Conservation (phyloP, 2,329 filamentous ascomycete species). For the Aspergillus neotritici region DNA sequence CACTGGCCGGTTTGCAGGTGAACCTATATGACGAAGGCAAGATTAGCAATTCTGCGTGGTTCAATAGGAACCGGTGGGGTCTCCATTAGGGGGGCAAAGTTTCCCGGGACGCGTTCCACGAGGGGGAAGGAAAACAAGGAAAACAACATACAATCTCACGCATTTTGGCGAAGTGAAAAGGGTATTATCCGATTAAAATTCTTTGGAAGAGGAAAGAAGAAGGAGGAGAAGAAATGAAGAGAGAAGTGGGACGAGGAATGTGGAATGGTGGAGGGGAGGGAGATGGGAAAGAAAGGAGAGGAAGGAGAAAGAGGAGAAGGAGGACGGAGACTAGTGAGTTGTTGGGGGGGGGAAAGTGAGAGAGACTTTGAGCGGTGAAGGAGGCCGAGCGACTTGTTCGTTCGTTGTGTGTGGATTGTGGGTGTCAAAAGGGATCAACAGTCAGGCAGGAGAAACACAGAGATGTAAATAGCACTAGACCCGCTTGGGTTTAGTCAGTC, state of each 20-base stretch:
- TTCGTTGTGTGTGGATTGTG: constrained; percentile 19
- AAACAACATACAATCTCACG: constrained; percentile 63
- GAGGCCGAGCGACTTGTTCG: neutral
- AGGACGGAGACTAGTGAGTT: constrained; percentile 18
- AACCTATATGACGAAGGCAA: constrained; percentile 62
- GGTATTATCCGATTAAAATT: constrained; percentile 9
- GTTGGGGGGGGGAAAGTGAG: constrained; percentile 14
- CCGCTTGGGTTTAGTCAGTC: constrained; percentile 5
- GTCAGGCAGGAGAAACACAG: constrained; percentile 1
- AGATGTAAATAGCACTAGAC: constrained; percentile 1
- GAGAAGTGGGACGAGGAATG: constrained; percentile 11
- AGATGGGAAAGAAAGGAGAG: constrained; percentile 20
- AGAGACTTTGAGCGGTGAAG: constrained; percentile 26
- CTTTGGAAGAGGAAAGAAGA: constrained; percentile 12
- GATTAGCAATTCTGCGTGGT: constrained; percentile 23
- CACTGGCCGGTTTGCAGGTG: constrained; percentile 99
- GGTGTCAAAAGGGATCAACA: constrained; percentile 7
- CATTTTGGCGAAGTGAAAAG: constrained; percentile 50
- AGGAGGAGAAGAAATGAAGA: constrained; percentile 8
- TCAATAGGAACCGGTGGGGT: constrained; percentile 28
- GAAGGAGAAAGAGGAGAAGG: constrained; percentile 18
- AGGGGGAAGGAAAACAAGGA: constrained; percentile 10
- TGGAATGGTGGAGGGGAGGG: constrained; percentile 11
- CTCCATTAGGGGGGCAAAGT: constrained; percentile 27
- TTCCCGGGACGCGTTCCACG: constrained; percentile 30